A percentile compares a stretch with the other conserved stretches of the same genome.
These are phyloP conservation scores for Candida nanaspora DNA, from an alignment of 805 yeast genomes.

Conservation along the genomic window DNA sequence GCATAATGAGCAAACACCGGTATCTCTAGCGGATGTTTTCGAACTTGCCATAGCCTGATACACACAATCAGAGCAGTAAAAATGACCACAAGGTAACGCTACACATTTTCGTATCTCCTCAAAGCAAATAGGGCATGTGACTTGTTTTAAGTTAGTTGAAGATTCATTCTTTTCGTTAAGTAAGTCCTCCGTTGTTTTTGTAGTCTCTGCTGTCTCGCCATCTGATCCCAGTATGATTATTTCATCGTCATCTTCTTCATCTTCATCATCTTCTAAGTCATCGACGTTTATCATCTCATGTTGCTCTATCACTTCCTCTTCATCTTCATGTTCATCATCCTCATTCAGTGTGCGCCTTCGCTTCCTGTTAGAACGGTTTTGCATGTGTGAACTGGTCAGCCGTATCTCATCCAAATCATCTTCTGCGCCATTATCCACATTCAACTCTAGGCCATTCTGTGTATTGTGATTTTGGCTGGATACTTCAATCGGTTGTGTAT, in stretches of 20 bases:
- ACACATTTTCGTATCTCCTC: conserved; percentile 43
- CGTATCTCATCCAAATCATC: no score
- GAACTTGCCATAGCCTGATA: conserved; percentile 44
- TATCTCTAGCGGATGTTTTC: conserved; percentile 15
- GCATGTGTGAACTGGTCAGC: no score
- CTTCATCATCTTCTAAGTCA: conserved; percentile 3
- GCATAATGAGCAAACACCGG: conserved; percentile 27
- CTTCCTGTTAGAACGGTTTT: no score
- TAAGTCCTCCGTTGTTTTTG: conserved; percentile 29
- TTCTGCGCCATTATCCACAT: no score
- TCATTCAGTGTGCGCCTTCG: no score
- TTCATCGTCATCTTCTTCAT: conserved; percentile 23
- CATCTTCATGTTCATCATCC: neutral
- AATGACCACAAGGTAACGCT: conserved; percentile 51
- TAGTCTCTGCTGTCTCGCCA: conserved; percentile 23
- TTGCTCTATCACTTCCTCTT: neutral
- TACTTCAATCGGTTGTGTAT: no score
- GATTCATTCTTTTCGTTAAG: conserved; percentile 15
- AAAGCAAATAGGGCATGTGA: conserved; percentile 49
- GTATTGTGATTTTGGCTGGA: no score
- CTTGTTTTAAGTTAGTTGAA: conserved; percentile 23
- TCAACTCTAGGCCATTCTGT: no score
- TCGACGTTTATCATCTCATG: neutral
- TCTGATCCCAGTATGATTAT: conserved; percentile 26
- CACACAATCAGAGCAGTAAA: conserved; percentile 46